phyloP scores from a whole-genome alignment of 345 rosid genomes.

The Lenwebbia sp. region DNA sequence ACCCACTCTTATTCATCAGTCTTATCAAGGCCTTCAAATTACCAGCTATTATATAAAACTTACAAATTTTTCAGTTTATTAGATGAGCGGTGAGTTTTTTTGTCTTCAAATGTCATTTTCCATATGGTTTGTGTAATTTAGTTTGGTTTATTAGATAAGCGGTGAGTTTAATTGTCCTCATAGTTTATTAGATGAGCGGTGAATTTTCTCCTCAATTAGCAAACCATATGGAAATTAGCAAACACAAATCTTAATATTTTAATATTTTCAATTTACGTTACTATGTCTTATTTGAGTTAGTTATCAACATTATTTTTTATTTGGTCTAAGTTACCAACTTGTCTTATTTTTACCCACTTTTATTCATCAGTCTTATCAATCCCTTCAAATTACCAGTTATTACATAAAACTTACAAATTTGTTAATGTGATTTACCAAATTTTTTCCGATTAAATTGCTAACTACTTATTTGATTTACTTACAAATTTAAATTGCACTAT shows the following conservation, averaged over 20 bases:
- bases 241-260: no score
- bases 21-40: not conserved
- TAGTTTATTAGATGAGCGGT: no score
- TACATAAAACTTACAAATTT: not conserved
- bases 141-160: no score
- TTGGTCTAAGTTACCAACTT: not conserved
- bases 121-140: no score
- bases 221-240: no score
- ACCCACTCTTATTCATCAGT: not conserved
- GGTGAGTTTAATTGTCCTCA: no score
- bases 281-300: not conserved
- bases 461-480: not conserved
- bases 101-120: no score
- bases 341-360: not conserved
- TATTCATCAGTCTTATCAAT: no score
- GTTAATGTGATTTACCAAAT: not conserved
- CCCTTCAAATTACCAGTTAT: not conserved
- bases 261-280: not conserved
- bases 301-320: not conserved
- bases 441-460: not conserved
- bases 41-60: not conserved
- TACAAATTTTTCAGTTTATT: not conserved
- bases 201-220: no score
- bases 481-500: not conserved
- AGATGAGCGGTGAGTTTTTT: no score